Evolutionary conservation across 805 yeast genomes (phyloP), one percentile per base, ranked within the genome.

Genomic region (Maudiozyma barnettii): DNA sequence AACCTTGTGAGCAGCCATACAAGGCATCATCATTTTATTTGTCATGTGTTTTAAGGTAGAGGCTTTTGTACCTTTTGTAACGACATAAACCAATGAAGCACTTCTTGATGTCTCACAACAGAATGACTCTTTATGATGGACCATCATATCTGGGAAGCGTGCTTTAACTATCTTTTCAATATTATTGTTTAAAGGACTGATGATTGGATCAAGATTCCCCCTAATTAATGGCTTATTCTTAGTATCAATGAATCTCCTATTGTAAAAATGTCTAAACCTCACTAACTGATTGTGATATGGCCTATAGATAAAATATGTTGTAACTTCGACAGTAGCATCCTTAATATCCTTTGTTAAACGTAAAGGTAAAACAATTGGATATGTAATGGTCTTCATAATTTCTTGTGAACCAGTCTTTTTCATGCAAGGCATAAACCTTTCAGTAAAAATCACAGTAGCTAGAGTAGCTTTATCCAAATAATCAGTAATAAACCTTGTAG

Each of bases 221-320:
- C 87, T 72, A 36, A 84, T 53, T 44, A 81, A 59, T 38, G 85
- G 83, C 57, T 77, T 78, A 21, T 87, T 87, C 29, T 78, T 68
- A 7, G 77, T 71, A 57, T 80, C 79, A 59, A 75, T 74, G 38
- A 78, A 57, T 30, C 76, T 70, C 43, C 73, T 67, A 57, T 78
- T 74, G 58, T 78, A 75, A 45, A 65, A 66, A 44, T 69, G 70
- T 52, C 84, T 79, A 49, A 74, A 65, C 44, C 70, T 73, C 53
- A 68, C 59, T 23, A 77, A 65, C 20, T 74, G 70, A 51, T 66
- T 65, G 52, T 75, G 74, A 3, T 78, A 63, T 29, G 89, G 85
- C 39, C 64, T 55, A 48, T 69, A 63, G 35, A 73, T 60, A 50
- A 65, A 67, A 33, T 62, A 57, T 39, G 65, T 63, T 39, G 69